A percentile compares a stretch with the other conserved stretches of the same genome.
phyloP scores from a whole-genome alignment of 2,329 filamentous ascomycete species.

The Chrysoporthe cubensis region DNA sequence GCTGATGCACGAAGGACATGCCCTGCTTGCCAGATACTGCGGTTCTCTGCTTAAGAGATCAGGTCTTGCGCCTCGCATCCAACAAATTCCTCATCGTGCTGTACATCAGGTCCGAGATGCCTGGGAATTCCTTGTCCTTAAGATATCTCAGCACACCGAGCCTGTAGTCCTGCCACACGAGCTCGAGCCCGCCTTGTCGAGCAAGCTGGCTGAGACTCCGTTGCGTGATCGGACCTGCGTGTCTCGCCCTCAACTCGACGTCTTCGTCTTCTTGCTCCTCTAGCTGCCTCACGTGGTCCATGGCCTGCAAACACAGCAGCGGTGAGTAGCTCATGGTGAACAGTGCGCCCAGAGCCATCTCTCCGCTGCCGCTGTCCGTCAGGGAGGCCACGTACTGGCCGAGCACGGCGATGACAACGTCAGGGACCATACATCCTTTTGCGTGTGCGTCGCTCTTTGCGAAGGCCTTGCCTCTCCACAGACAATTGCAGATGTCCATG shows the following conservation, averaged over 20 bases:
- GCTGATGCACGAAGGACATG: too few relatives aligned
- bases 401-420: slow-evolving; percentile 49
- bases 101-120: slow-evolving; percentile 74
- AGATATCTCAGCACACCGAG: slow-evolving; percentile 72
- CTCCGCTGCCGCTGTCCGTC: slow-evolving; percentile 41
- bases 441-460: slow-evolving; percentile 66
- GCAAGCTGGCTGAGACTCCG: slow-evolving; percentile 65
- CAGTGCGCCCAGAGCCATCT: slow-evolving; percentile 50
- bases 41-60: not conserved
- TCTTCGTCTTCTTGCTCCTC: slow-evolving; percentile 58
- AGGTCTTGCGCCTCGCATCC: slow-evolving; percentile 44
- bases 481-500: slow-evolving; percentile 83
- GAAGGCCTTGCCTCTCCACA: slow-evolving; percentile 79
- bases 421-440: slow-evolving; percentile 56
- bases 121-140: slow-evolving; percentile 64
- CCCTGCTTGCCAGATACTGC: too few relatives aligned
- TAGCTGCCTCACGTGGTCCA: slow-evolving; percentile 56
- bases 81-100: slow-evolving; percentile 79
- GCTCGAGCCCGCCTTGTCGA: slow-evolving; percentile 64
- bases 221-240: slow-evolving; percentile 73
- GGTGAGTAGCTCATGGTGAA: slow-evolving; percentile 66
- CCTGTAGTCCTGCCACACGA: slow-evolving; percentile 77
- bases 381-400: slow-evolving; percentile 53
- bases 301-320: slow-evolving; percentile 58
- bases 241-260: slow-evolving; percentile 50